Conservation (phyloP, 2,329 filamentous ascomycete species). For the Cadophora sp. region DNA sequence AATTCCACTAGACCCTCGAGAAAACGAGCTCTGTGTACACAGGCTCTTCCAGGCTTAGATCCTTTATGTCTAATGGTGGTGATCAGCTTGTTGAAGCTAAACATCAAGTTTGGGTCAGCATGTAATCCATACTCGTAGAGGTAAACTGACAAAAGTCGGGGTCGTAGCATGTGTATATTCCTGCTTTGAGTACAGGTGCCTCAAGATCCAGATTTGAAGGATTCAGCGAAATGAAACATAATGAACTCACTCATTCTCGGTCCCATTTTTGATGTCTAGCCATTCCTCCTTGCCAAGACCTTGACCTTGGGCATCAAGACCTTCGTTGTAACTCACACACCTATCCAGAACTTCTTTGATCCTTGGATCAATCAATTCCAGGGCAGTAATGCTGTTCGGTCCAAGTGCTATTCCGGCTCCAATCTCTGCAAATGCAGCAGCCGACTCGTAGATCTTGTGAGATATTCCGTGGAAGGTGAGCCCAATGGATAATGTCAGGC, state of each 20-base stretch:
- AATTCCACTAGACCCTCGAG: conserved; percentile 49
- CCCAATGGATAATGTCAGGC: conserved; percentile 32
- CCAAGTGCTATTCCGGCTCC: conserved; percentile 35
- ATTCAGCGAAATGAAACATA: background rate
- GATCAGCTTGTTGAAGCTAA: conserved; percentile 9
- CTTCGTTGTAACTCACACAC: conserved; percentile 30
- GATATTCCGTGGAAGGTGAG: conserved; percentile 25
- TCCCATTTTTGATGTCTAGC: conserved; percentile 27
- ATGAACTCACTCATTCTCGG: conserved; percentile 17
- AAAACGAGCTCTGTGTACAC: conserved; percentile 48
- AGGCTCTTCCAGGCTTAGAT: background rate
- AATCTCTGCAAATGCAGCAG: conserved; percentile 32
- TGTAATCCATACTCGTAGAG: too few species aligned
- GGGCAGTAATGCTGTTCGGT: conserved; percentile 27
- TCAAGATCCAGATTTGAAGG: too few species aligned
- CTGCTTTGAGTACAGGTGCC: too few species aligned
- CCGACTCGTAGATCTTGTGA: conserved; percentile 35
- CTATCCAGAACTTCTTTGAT: conserved; percentile 28
- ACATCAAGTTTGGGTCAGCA: too few species aligned
- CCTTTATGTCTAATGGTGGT: conserved; percentile 4
- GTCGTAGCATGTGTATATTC: too few species aligned
- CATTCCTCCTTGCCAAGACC: conserved; percentile 16
- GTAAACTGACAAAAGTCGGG: too few species aligned
- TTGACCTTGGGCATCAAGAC: conserved; percentile 36
- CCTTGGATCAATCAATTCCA: conserved; percentile 29